Evolutionary conservation across 257 asterid species (phyloP).

Genomic region (Paulownia fortunei): DNA sequence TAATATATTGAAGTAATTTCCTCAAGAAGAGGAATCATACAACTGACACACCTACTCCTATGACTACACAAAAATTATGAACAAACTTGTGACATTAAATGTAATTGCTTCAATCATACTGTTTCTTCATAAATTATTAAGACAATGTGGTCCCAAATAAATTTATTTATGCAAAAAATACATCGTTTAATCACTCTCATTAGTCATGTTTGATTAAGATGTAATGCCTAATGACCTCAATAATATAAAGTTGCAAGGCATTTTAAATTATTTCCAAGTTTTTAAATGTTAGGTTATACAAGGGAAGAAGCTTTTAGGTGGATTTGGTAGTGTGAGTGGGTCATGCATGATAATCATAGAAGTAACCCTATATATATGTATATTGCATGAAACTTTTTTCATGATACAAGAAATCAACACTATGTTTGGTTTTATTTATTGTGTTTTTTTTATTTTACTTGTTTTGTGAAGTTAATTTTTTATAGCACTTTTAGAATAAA

Average conservation of each 20-base stretch:
- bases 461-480: too few relatives aligned
- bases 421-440: too few relatives aligned
- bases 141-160: background rate
- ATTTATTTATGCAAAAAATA: background rate
- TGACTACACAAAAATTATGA: background rate
- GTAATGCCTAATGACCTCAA: background rate
- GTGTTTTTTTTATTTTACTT: too few relatives aligned
- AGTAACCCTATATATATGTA: too few relatives aligned
- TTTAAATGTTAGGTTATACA: background rate
- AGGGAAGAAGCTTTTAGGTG: background rate
- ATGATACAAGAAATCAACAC: too few relatives aligned
- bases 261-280: background rate
- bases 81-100: background rate
- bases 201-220: background rate
- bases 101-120: background rate
- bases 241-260: background rate
- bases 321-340: background rate
- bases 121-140: background rate
- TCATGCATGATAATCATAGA: background rate
- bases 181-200: background rate
- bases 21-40: background rate
- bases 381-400: too few relatives aligned
- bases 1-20: background rate
- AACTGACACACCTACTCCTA: background rate
- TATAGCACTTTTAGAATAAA: too few relatives aligned